Base-by-base conservation (phyloP, 2,329 filamentous ascomycete genomes). In the Tolypocladium amazonense region DNA sequence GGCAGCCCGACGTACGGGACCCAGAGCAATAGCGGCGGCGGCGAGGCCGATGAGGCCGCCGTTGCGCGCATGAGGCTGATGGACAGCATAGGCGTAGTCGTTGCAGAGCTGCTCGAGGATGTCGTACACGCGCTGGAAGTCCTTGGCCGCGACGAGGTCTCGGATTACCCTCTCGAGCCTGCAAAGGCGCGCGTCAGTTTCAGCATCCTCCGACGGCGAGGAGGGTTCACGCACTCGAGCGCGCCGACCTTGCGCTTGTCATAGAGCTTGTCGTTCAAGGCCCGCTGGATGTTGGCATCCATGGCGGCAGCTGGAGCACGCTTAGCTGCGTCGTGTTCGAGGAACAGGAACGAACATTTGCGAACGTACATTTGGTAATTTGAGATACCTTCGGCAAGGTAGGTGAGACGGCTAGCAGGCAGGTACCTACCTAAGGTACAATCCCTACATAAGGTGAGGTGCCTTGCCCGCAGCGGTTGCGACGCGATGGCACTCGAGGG, bases 201-300 rank as follows among this genome's bases (percentile, higher is more conserved):
- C 50, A 53, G 27, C 27, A 53, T 12, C 12, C 3, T 18, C 5
- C 50, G 4, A 18, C 50, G 11, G 25, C 56, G 20, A n/a, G 56
- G 30, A n/a, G 56, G 30, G 30, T 23, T 62, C 57, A 79, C 88
- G 70, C 86, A 96, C 92, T 99, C 94, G 60, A 99, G 84, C 68
- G 95, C 94, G 65, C 94, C 94, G 70, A 92, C 88, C 76, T 99
- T 99, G 72, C 95, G 86, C 80, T 95, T 96, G 73, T 99, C 94
- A 75, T 99, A 99, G 71, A 97, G 88, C 84, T 97, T 99, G 78
- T 99, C 94, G 73, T 95, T 96, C 72, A 99, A 81, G 66, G 92
- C 84, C 68, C 93, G 90, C 76, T 95, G 91, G 72, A 97, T 90
- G 72, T 87, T 88, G 70, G 84, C 81, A 79, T 97, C 93, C 92